Base-by-base conservation (phyloP, 2,329 filamentous ascomycete species). In the Beauveria pseudobassiana region DNA sequence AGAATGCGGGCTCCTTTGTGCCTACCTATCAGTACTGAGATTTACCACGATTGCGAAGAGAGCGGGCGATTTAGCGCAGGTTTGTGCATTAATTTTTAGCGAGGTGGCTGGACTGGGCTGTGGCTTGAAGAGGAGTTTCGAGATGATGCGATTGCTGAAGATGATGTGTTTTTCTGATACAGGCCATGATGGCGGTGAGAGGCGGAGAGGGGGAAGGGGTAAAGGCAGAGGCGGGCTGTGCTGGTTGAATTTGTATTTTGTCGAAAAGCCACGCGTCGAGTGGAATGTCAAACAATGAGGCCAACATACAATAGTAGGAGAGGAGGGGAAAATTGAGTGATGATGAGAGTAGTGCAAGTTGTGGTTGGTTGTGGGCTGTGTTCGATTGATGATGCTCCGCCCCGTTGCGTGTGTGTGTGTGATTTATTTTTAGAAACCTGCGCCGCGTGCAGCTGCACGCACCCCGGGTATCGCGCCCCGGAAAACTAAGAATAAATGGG, bases 401-500 rank as follows among this genome's bases (percentile, higher is more conserved):
- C 45, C n/a, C n/a, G n/a, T 46, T 48, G 20, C 43, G n/a, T 48
- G 22, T 48, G 45, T 38, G 22, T 48, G 14, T 49, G 22, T n/a
- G 34, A 14, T 14, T 34, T 51, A 50, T 59, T 59, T 59, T 59
- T 50, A 50, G 46, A 59, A 59, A 7, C 30, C 18, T 51, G 26
- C 49, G 3, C 16, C 16, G 40, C 22, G 46, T 7, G 49, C 49
- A 30, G 34, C 34, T 10, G 48, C 22, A 30, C 10, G 4, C 40
- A 46, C 53, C 8, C n/a, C 55, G 55, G 55, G 28, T 50, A 50
- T 59, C 55, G 55, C 16, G 55, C 22, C 42, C 42, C 54, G 43
- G 54, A 38, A 18, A 28, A 38, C 54, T 38, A 57, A 38, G 12
- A 57, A 28, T 10, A 28, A 10, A 16, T 8, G 26, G 26, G 8